Conservation (phyloP, 179 eudicot species). For the Sideroxylon spinosum region DNA sequence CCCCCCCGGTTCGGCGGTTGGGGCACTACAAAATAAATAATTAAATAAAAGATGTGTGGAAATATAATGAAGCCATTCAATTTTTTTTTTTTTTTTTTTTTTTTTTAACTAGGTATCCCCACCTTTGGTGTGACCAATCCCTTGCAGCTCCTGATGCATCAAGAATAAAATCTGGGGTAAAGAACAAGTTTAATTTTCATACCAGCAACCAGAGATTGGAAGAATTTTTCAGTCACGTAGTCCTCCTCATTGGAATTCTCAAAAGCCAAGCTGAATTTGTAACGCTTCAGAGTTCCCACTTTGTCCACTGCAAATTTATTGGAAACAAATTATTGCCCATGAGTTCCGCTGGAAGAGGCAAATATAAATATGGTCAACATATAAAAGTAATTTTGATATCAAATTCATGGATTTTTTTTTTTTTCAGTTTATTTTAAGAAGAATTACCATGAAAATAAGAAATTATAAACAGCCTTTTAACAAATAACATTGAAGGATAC, state of each 20-base stretch:
- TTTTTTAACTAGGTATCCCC: no score
- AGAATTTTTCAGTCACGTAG: conserved; percentile 92
- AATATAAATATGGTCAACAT: not conserved
- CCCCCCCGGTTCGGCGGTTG: no score
- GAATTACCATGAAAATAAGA: not conserved
- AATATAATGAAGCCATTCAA: no score
- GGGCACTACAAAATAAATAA: not conserved
- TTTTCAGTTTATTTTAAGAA: not conserved
- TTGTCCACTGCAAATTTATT: conserved; percentile 63
- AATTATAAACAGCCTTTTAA: no score
- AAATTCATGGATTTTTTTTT: not conserved
- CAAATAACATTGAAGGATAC: no score
- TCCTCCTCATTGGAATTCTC: conserved; percentile 98
- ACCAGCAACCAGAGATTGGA: conserved; percentile 99
- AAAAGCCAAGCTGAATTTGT: conserved; percentile 94
- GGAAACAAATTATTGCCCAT: conserved; percentile 9
- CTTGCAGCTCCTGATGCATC: not conserved
- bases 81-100: no score
- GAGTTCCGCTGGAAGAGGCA: not conserved
- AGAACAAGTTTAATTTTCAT: conserved; percentile 18
- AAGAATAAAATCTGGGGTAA: not conserved
- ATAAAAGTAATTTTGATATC: not conserved
- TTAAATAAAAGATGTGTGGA: not conserved
- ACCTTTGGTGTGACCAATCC: no score
- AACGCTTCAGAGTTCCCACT: conserved; percentile 72